Evolutionary conservation across 768 basidiomycete species (phyloP), one percentile per base, ranked within the genome.

Genomic region (Ramaria sp.): DNA sequence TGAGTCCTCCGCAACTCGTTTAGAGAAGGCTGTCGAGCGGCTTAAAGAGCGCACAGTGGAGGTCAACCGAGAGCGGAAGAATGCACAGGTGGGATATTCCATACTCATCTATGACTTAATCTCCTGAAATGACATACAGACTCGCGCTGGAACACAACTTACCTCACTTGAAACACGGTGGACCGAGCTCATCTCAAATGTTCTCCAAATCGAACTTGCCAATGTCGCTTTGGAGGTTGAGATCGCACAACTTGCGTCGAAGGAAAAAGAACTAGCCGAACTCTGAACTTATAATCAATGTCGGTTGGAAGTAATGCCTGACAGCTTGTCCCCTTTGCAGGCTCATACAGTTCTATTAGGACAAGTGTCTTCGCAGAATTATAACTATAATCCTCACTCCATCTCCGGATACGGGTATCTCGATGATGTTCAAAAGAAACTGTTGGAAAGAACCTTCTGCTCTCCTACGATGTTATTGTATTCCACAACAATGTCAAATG

Each of bases 171-270:
- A 97, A 69, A 85, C 79, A 36, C 77, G 83, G 58, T 98, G 94
- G 94, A 94, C 90, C 20, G 89, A 93, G 68, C 73, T 97, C 45
- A 83, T 98, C 54, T 92, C 90, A 52, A 85, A 70, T 50, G 86
- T 94, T 43, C 70, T 97, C 56, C 94, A 97, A 69, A 86, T 96
- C 59, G 94, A 96, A 74, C 83, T 98, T 81, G 95, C 93, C 16
- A 94, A 92, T 65, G 77, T 83, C 39, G 90, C 91, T 25, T 67
- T 96, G 66, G 91, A 93, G 61, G 82, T 73, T 5, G 91, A 96
- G 63, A 59, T 64, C 47, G 78, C 76, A 44, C 69, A 74, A 37
- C 67, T 89, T 50, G 73, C 75, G 60, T 70, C 69, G 57, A 75
- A 68, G 57, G 84, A 85, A 65, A 77, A 72, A 3, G 85, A 87